Percentiles rank a stretch among this genome's conserved stretches.
These are phyloP conservation scores for Dimocarpus longan DNA, from an alignment of 345 rosid genomes.

Conservation along the genomic window DNA sequence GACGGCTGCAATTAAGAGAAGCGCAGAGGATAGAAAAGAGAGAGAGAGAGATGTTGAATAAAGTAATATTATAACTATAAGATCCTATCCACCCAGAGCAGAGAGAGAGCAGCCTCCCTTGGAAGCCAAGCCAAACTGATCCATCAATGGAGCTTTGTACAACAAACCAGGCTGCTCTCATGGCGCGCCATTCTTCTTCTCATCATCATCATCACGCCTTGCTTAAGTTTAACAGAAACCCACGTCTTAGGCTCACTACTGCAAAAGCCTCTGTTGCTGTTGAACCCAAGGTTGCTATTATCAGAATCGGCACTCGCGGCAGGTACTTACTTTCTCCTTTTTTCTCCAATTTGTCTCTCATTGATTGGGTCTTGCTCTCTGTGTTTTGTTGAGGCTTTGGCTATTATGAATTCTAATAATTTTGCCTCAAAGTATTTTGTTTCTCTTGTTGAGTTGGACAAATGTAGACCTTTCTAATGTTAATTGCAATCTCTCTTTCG, in stretches of 20 bases:
- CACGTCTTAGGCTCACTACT: slow-evolving; percentile 23
- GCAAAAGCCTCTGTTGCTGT: slow-evolving; percentile 67
- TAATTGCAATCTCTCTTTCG: neutral
- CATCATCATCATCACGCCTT: slow-evolving; percentile 24
- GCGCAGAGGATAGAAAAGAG: neutral
- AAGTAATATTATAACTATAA: neutral
- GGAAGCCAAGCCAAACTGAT: neutral
- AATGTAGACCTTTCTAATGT: neutral
- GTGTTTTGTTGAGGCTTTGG: too few relatives aligned
- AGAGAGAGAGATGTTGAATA: neutral
- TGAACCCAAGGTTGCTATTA: slow-evolving; percentile 64
- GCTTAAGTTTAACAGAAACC: slow-evolving; percentile 35
- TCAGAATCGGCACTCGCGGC: slow-evolving; percentile 95
- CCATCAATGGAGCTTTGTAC: slow-evolving; percentile 43
- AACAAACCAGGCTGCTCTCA: slow-evolving; percentile 26
- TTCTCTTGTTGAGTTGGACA: neutral
- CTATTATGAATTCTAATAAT: too few relatives aligned
- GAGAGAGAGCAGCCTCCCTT: slow-evolving; percentile 1
- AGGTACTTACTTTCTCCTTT: slow-evolving; percentile 45
- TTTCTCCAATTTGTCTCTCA: neutral
- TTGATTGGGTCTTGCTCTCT: neutral
- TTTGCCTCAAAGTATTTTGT: too few relatives aligned
- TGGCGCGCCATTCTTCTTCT: slow-evolving; percentile 22
- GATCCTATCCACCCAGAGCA: slow-evolving; percentile 10
- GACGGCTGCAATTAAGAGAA: neutral